A percentile compares a stretch with the other conserved stretches of the same genome.
phyloP scores from a whole-genome alignment of 1,284 basidiomycete genomes.

The Cryptococcus sp. region DNA sequence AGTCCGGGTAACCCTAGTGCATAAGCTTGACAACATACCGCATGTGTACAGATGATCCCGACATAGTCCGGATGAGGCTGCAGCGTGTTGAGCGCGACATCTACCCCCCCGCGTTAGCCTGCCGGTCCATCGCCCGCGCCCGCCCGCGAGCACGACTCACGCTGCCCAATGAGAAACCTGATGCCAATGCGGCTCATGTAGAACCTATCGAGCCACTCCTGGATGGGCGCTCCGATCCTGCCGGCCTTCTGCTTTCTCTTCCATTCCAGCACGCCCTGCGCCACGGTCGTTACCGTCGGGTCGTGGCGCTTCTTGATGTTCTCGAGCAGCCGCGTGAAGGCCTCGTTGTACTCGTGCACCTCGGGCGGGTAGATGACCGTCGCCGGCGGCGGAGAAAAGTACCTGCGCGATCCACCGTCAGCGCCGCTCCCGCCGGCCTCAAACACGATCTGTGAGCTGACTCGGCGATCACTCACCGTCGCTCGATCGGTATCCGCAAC shows the following conservation, averaged over 20 bases:
- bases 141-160: constrained; percentile 23
- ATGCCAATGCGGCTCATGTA: constrained; percentile 97
- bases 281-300: constrained; percentile 94
- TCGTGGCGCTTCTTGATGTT: constrained; percentile 93
- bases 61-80: constrained; percentile 88
- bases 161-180: constrained; percentile 83
- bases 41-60: constrained; percentile 95
- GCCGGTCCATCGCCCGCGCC: too few species aligned
- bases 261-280: constrained; percentile 72
- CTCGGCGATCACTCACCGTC: constrained; percentile 46
- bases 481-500: constrained; percentile 48
- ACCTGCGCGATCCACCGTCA: constrained; percentile 59
- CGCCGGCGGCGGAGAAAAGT: constrained; percentile 69
- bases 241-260: constrained; percentile 53
- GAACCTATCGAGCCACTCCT: constrained; percentile 94
- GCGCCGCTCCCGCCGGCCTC: too few species aligned
- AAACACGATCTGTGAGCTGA: too few species aligned
- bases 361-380: constrained; percentile 82
- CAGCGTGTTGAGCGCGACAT: constrained; percentile 86
- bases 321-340: constrained; percentile 83
- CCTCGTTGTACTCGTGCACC: constrained; percentile 87
- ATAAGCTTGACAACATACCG: constrained; percentile 58
- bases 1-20: too few species aligned
- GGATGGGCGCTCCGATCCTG: constrained; percentile 72
- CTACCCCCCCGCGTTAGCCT: constrained; percentile 49